phyloP scores from a whole-genome alignment of 306 rosid species.

The Abrus pulchellus region DNA sequence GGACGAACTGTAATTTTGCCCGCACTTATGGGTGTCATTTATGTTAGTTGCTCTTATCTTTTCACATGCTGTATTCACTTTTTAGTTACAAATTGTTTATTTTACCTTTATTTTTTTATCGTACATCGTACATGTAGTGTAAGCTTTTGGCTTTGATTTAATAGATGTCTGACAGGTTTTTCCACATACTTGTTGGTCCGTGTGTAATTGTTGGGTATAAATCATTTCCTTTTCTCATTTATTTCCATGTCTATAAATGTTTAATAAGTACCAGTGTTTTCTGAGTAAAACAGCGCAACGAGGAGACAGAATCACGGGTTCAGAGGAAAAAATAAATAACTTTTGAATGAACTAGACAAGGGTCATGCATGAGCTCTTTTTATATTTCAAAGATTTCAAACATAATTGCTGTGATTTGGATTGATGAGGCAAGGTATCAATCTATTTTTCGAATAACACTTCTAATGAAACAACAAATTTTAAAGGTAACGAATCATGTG shows the following conservation, averaged over 20 bases:
- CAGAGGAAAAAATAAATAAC: neutral
- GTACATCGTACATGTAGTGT: no score
- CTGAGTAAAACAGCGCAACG: conserved; percentile 2
- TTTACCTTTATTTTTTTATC: no score
- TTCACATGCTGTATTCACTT: no score
- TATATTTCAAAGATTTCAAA: conserved; percentile 17
- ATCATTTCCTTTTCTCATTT: neutral
- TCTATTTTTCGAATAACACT: conserved; percentile 39
- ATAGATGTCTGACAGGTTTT: no score
- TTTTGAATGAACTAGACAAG: neutral
- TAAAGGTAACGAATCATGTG: conserved; percentile 91
- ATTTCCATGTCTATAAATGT: conserved; percentile 9
- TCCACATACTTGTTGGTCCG: neutral
- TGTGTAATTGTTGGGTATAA: neutral
- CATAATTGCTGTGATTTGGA: conserved; percentile 11
- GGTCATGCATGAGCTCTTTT: conserved; percentile 10
- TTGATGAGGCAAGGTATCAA: conserved; percentile 24
- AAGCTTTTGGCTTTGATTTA: no score
- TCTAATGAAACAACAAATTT: conserved; percentile 39
- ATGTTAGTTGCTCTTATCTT: no score
- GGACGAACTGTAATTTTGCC: no score
- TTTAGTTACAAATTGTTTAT: no score
- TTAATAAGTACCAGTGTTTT: conserved; percentile 5
- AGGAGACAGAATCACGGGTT: neutral
- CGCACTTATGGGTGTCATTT: no score